Evolutionary conservation across 345 rosid genomes (phyloP), one percentile per base, ranked within the genome.

Genomic region (Draba incana): DNA sequence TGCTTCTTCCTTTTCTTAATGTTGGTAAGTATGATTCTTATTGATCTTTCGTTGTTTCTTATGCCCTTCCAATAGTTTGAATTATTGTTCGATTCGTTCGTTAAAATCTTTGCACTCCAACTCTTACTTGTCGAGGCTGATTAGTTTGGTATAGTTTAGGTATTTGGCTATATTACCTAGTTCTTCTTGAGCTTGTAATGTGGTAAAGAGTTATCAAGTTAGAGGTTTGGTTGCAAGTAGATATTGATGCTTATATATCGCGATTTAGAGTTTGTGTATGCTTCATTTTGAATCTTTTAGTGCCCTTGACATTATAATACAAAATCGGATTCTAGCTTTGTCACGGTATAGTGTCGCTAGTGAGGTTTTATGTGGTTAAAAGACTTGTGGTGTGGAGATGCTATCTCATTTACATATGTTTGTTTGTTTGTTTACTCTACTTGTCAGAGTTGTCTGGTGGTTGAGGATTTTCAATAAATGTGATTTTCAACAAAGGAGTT

Each of bases 401-500:
- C 20, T 12, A 47, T 47, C 6, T 16, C 27, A 54, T 10, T 39
- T 38, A 25, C 48, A 52, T 53, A 9, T 63, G 56, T 35, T 52
- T 47, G 14, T 35, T 52, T 47, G 14, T 60, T 7, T 46, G 57
- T 12, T 45, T 11, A 62, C 41, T 35, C 39, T 23, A 62, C 5
- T 45, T 4, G 35, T 51, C 25, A 68, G 55, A 10, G 3, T 45
- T 68, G 64, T 68, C 31, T 55, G 63, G 15, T 67, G 12, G 55
- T 41, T 41, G 59, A 51, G 25, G 38, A 52, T 30, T 52, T 52
- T 50, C 12, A 43, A 3, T 24, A 66, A 44, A 20, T 8, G 42
- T 27, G 5, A 50, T 39, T 12, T 20, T 20, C 20, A 20, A 20
- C 20, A 20, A 20, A 20, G 20, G 20, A 20, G 20, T 20, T 20